Conservation (phyloP, 306 rosid species). For the Potentilla sterilis region DNA sequence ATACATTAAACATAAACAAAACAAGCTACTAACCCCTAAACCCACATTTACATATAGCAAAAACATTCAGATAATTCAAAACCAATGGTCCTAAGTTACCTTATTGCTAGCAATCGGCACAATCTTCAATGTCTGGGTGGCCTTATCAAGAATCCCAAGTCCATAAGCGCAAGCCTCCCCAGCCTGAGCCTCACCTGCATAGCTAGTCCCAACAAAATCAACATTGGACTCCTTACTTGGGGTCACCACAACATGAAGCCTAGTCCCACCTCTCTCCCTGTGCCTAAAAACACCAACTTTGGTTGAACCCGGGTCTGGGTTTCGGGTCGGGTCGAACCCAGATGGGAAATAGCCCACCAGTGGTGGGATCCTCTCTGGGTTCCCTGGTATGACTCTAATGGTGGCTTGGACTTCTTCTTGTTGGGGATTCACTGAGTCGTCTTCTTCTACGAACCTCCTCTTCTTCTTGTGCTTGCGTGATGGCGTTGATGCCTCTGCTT, state of each 20-base stretch:
- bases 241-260: constrained; percentile 69
- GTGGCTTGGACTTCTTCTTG: constrained; percentile 31
- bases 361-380: constrained; percentile 52
- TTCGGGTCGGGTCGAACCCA: constrained; percentile 55
- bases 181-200: constrained; percentile 67
- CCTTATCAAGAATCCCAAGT: constrained; percentile 83
- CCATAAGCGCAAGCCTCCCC: constrained; percentile 54
- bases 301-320: constrained; percentile 11
- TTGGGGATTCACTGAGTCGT: background rate
- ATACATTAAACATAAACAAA: background rate
- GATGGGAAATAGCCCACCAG: constrained; percentile 77
- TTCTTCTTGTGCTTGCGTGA: constrained; percentile 36
- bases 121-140: constrained; percentile 48
- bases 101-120: constrained; percentile 63
- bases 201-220: constrained; percentile 78
- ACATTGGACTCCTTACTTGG: constrained; percentile 50
- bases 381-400: constrained; percentile 42
- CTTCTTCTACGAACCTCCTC: constrained; percentile 26
- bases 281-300: constrained; percentile 42
- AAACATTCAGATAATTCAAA: background rate
- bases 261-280: constrained; percentile 40
- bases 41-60: background rate
- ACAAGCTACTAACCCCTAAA: background rate
- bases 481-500: constrained; percentile 12
- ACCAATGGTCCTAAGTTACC: constrained; percentile 37